Conservation (phyloP, 169 alveolate species). For the Hepatocystis sp. region DNA sequence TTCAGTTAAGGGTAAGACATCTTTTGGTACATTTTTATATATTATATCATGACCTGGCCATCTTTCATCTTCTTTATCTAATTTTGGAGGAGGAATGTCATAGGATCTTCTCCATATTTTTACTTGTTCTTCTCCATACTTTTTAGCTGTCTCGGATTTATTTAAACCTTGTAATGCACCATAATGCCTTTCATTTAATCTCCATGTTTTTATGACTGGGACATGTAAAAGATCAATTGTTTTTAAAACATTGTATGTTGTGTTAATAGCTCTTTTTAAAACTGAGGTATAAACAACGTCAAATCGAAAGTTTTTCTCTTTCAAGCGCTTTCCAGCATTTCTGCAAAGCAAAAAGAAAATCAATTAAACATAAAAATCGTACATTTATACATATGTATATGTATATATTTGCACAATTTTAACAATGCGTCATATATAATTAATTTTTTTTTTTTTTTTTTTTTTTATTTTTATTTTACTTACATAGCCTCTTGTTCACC, state of each 20-base stretch:
- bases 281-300: constrained; percentile 97
- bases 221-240: constrained; percentile 91
- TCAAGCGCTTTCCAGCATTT: constrained; percentile 93
- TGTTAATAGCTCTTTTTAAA: constrained; percentile 94
- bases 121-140: constrained; percentile 97
- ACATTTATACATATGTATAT: neutral
- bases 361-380: neutral
- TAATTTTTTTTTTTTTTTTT: neutral
- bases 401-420: too few species aligned
- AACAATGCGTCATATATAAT: too few species aligned
- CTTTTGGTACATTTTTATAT: constrained; percentile 91
- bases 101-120: constrained; percentile 97
- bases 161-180: constrained; percentile 98
- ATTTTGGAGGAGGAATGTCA: constrained; percentile 98
- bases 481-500: constrained; percentile 96
- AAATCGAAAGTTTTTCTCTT: constrained; percentile 89
- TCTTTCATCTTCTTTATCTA: constrained; percentile 90
- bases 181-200: constrained; percentile 98
- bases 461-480: constrained; percentile 20
- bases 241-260: constrained; percentile 93
- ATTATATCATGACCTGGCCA: constrained; percentile 93
- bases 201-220: constrained; percentile 93
- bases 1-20: constrained; percentile 96
- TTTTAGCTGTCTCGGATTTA: constrained; percentile 97
- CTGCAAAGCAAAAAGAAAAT: constrained; percentile 45